Base-by-base conservation (phyloP, 306 rosid genomes). In the Abrus pulchellus region DNA sequence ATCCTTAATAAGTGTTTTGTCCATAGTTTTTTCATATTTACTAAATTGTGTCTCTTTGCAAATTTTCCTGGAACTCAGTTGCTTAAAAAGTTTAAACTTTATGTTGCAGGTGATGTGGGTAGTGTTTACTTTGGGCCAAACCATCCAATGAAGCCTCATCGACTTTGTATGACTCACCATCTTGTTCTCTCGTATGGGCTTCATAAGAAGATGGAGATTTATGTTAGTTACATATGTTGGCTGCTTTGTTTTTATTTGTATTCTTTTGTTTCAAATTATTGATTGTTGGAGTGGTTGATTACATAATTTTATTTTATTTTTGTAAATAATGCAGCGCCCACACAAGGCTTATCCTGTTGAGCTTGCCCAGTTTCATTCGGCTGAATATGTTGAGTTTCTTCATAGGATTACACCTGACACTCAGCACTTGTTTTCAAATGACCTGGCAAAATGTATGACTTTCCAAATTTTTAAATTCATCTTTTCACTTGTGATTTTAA, bases 111-210 rank as follows among this genome's bases (percentile, higher is more conserved):
- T 41, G 99, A 93, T 75, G 99, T 87, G 70, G 99, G 99, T 5
- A 93, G 98, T 59, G 99, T 95, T 80, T 95, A 93, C 92, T 95
- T 90, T 38, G 99, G 99, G 65, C 97, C 99, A 0, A 95, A 95
- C 81, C 99, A 95, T 85, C 99, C 99, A 1, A 95, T 95, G 99
- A 95, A 95, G 84, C 99, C 99, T 20, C 99, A 95, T 83, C 90
- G 99, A 69, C 91, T 95, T 44, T 93, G 98, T 85, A 95, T 95
- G 99, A 93, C 99, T 32, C 99, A 93, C 79, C 99, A 93, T 86
- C 98, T 95, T 29, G 99, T 95, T 76, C 99, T 95, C 85, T 91
- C 99, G 1, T 95, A 95, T 5, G 98, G 92, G 11, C 99, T 95
- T 82, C 98, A 95, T 81, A 89, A 91, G 80, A 93, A 95, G 88